Conservation (phyloP, 768 basidiomycete species). For the Pluteus cervinus region DNA sequence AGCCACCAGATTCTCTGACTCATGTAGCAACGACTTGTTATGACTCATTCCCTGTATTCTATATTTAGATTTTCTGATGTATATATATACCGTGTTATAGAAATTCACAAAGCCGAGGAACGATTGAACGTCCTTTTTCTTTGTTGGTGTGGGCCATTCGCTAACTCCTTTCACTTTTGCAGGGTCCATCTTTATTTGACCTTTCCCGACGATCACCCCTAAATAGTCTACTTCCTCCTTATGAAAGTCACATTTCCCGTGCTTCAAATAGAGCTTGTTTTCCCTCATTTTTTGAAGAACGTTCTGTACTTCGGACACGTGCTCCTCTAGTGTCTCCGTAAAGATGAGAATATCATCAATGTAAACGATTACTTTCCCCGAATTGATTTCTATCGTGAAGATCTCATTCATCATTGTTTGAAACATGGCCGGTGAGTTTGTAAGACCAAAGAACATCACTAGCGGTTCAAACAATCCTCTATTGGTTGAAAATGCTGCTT, state of each 20-base stretch:
- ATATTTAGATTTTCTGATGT: too few species aligned
- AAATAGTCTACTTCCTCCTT: constrained; percentile 20
- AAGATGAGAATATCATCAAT: too few species aligned
- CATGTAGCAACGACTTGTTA: too few species aligned
- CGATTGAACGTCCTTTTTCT: constrained; percentile 19
- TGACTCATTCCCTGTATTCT: too few species aligned
- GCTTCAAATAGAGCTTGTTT: not conserved
- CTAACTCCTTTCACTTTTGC: constrained; percentile 27
- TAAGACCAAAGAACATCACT: constrained; percentile 13
- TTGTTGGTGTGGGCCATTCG: constrained; percentile 30
- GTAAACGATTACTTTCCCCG: too few species aligned
- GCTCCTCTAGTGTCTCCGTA: constrained; percentile 14
- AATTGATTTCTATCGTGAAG: too few species aligned
- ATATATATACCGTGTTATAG: too few species aligned
- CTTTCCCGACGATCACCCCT: constrained; percentile 21
- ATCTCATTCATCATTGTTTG: constrained; percentile 41
- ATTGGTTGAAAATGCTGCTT: constrained; percentile 31
- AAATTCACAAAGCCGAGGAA: constrained; percentile 32
- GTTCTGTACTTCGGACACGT: constrained; percentile 5
- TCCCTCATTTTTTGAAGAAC: constrained; percentile 10
- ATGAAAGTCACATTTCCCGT: too few species aligned
- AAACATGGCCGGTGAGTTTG: constrained; percentile 21
- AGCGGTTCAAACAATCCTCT: constrained; percentile 12
- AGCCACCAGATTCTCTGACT: too few species aligned
- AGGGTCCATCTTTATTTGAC: constrained; percentile 27